Evolutionary conservation across 768 basidiomycete genomes (phyloP), one percentile per base, ranked within the genome.

Genomic region (Russula emetica): DNA sequence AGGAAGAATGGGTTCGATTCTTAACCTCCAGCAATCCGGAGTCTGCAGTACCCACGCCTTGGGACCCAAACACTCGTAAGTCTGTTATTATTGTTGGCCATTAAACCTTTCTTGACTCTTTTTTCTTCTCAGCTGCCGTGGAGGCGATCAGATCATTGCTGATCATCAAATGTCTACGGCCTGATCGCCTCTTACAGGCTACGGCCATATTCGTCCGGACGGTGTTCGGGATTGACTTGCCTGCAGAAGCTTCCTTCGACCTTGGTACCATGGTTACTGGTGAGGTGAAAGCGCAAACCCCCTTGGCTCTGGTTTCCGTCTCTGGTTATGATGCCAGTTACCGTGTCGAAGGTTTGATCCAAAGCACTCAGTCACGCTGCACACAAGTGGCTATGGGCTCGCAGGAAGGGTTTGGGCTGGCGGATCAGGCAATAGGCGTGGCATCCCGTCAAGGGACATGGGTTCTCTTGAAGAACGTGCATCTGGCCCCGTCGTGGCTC

Each of bases 241-340:
- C 90, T 18, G 75, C 78, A 13, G 83, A 88, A 72, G 82, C 92
- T 1, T 82, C 79, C 51, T 92, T 86, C 72, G 89, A 94, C 59
- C 83, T 99, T 30, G 81, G 82, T 22, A 73, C 76, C 10, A 88
- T 98, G 78, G 92, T 98, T 30, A 69, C 79, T 8, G 82, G 89
- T 70, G 94, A 98, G 72, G 83, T 94, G 36, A 80, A 83, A 4
- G 82, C 94, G 2, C 80, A 83, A 4, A 92, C 92, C 0, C 95
- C 97, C 1, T 77, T 98, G 28, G 91, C 94, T 4, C 78, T 99
- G 55, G 85, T 94, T 34, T 98, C 96, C 7, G 94, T 99, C 3
- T 86, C 92, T 2, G 97, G 97, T 18, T 96, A 97, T 71, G 97
- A 99, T 72, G 97, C 97, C n/a, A 96, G 94, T 74, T 98, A 95